Base-by-base conservation (phyloP, 2,329 filamentous ascomycete genomes). In the Exophiala spinifera region DNA sequence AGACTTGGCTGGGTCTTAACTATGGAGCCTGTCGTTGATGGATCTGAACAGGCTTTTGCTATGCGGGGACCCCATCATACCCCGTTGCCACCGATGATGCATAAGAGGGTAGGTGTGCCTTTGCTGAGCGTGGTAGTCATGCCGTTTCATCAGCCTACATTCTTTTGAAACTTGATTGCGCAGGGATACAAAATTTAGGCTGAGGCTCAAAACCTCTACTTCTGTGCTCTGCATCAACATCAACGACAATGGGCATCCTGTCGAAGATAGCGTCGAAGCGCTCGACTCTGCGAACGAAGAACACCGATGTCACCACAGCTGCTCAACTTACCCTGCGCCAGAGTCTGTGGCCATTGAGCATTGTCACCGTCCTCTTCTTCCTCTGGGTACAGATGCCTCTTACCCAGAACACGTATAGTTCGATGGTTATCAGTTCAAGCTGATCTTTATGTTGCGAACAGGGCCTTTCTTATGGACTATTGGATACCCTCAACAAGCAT, bases 401-500 rank as follows among this genome's bases (percentile, higher is more conserved):
- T 7, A 11, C 8, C n/a, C 13, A 45, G 25, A 23, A 31, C 20
- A 4, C 14, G 14, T 14, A 21, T 45, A 4, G 3, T 15, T 17
- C 7, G 21, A 15, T 25, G 6, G 19, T 17, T 14, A 47, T 13
- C 4, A 34, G 36, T 20, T 10, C 14, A 15, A 34, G 4, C 45
- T 47, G 23, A 47, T 33, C n/a, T 14, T n/a, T 17, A 5, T 34
- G 11, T 25, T 45, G 20, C 10, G 11, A 47, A 17, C 36, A 39
- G 36, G 42, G 74, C 4, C 76, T 76, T 50, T 72, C 74, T 23
- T 76, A 76, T 61, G 73, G 74, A n/a, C 57, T 78, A 56, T 62
- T 74, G 33, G 74, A 77, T 64, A 74, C 74, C 3, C 64, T 78
- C 45, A 78, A 78, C 65, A 78, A 76, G 52, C 79, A 82, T 65